These are phyloP conservation scores for Trametes maxima DNA, from an alignment of 768 basidiomycete species.

Conservation along the genomic window DNA sequence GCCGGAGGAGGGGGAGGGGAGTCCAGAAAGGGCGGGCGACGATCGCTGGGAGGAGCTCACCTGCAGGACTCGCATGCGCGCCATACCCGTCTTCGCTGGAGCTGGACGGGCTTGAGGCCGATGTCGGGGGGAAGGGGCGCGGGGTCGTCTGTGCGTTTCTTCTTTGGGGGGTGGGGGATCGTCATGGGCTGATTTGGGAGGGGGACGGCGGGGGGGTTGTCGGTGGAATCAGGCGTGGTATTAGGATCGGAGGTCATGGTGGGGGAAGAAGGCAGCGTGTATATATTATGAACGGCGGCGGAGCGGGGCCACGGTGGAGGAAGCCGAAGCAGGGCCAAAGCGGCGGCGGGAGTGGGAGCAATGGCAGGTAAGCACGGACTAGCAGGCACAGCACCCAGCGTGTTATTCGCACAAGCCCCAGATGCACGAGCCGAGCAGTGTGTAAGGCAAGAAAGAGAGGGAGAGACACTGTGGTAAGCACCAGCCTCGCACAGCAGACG, in stretches of 20 bases:
- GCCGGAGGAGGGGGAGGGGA: background rate
- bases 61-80: conserved; percentile 89
- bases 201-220: conserved; percentile 42
- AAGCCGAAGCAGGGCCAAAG: conserved; percentile 4
- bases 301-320: conserved; percentile 4
- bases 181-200: conserved; percentile 25
- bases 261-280: conserved; percentile 27
- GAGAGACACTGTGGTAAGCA: no score
- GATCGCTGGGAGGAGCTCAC: conserved; percentile 40
- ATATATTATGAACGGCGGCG: conserved; percentile 20
- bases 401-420: no score
- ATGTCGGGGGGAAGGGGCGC: conserved; percentile 46
- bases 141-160: conserved; percentile 73
- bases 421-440: background rate
- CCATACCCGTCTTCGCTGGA: conserved; percentile 83
- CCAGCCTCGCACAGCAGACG: no score
- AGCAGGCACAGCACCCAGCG: no score
- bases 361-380: background rate
- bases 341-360: background rate
- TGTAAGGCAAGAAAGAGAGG: background rate
- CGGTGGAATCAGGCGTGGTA: conserved; percentile 45
- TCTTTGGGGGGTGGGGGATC: conserved; percentile 59
- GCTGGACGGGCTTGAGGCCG: conserved; percentile 70
- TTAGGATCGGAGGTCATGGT: conserved; percentile 23
- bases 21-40: conserved; percentile 15